Evolutionary conservation across 1,284 basidiomycete genomes (phyloP).

Genomic region (Golubevia sp.): DNA sequence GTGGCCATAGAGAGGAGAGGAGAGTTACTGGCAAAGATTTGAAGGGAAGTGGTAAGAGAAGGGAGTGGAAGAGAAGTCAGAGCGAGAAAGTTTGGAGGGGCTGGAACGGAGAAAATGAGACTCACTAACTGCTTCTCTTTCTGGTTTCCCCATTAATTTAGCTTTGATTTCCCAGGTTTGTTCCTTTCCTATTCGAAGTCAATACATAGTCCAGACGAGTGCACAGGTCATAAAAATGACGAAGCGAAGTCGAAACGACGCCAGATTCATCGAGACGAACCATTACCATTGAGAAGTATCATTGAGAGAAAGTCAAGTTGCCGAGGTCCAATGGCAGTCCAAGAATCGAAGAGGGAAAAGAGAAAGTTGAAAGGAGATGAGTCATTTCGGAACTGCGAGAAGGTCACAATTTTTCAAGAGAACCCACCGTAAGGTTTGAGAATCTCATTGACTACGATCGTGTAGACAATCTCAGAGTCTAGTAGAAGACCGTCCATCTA

Average conservation of each 20-base stretch:
- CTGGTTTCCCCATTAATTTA: conserved; percentile 58
- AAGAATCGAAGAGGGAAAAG: too few species aligned
- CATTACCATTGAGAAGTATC: not conserved
- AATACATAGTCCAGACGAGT: not conserved
- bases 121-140: conserved; percentile 47
- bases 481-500: conserved; percentile 60
- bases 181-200: conserved; percentile 24
- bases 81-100: not conserved
- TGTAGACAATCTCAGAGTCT: conserved; percentile 58
- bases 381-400: too few species aligned
- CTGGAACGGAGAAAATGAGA: not conserved
- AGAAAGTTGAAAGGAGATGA: not conserved
- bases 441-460: conserved; percentile 56
- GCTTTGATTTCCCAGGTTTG: conserved; percentile 62
- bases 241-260: not conserved
- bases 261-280: not conserved
- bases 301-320: not conserved
- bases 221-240: not conserved
- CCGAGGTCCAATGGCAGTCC: too few species aligned
- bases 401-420: too few species aligned
- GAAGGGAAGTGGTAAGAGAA: not conserved
- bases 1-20: conserved; percentile 49
- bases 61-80: conserved; percentile 3
- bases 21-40: conserved; percentile 24
- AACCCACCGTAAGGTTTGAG: conserved; percentile 42